Base-by-base conservation (phyloP, 768 basidiomycete species). In the Termitomyces sp. region DNA sequence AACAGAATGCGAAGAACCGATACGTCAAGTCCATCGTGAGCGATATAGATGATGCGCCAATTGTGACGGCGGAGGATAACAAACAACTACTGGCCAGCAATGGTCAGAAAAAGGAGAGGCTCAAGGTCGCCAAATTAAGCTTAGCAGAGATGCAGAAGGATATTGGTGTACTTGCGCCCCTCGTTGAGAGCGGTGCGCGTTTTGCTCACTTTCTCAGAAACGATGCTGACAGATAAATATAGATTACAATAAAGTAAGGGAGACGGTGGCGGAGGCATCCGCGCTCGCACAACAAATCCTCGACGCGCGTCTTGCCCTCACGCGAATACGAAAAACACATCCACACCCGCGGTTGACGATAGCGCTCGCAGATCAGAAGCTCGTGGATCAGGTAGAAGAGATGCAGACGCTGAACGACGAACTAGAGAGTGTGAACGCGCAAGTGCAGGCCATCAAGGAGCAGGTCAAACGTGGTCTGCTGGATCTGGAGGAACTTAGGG, bases 1-100 rank as follows among this genome's bases (percentile, higher is more conserved):
- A 96, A 68, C 91, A 94, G 71, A 91, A 94, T 65, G 91, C 94
- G 3, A 96, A 96, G 70, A 86, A 92, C 67, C 87, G 89, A 73
- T 96, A 95, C 68, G 81, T 94, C 66, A 89, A 89, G 71, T 87
- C 86, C 0, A 94, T 96, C 66, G 88, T 94, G 53, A 91, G 87
- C 69, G 89, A 94, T 63, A 86, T 85, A 58, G 86, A 92, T 66
- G 91, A 95, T 60, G 90, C 92, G 0, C 89, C 89, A 2, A 84
- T 87, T 61, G 85, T 94, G 45, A 89, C 88, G 5, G 86, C 86
- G 8, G 88, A 88, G n/a, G 87, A 89, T 63, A 95, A 94, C 67
- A 85, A 88, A 62, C 81, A 80, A 25, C 80, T 92, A 9, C 74
- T 80, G 29, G 67, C 76, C 6, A 73, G 74, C 51, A 94, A 92